Base-by-base conservation (phyloP, 371 early-diverging fungal species). In the Choanephora cucurbitarum region DNA sequence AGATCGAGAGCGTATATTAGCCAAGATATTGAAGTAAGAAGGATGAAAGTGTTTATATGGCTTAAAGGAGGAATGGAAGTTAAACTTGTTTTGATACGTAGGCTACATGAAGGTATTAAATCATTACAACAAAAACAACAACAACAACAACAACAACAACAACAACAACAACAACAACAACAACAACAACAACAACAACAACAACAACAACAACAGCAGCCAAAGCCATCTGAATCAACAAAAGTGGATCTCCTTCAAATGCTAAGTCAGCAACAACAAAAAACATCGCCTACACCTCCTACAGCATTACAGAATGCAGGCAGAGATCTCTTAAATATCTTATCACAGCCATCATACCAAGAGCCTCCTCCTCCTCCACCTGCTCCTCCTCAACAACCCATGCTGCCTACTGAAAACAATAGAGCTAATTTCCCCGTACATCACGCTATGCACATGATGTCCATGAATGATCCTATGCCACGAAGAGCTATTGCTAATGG, bases 1-100 rank as follows among this genome's bases (percentile, higher is more conserved):
- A 31, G 91, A 91, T 66, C 72, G 89, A 28, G 77, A 78, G 21
- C 73, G 88, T 53, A 71, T 90, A 51, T 74, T 81, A 33, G 67
- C 77, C 52, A 75, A 78, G 42, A 69, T 90, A 31, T 51, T 73
- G 53, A 79, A 75, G 86, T 88, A 72, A n/a, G n/a, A n/a, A n/a
- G n/a, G n/a, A n/a, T n/a, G n/a, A n/a, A n/a, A n/a, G n/a, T n/a
- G n/a, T n/a, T n/a, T n/a, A n/a, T n/a, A n/a, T n/a, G n/a, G n/a
- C n/a, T n/a, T n/a, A n/a, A n/a, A n/a, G n/a, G n/a, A n/a, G n/a
- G n/a, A n/a, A n/a, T n/a, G n/a, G n/a, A n/a, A n/a, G n/a, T n/a
- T n/a, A n/a, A n/a, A n/a, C n/a, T n/a, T n/a, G n/a, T n/a, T n/a
- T n/a, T n/a, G n/a, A n/a, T n/a, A n/a, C n/a, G 37, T 34, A 65